Base-by-base conservation (phyloP, 1,284 basidiomycete species). In the Pholiota adiposa region DNA sequence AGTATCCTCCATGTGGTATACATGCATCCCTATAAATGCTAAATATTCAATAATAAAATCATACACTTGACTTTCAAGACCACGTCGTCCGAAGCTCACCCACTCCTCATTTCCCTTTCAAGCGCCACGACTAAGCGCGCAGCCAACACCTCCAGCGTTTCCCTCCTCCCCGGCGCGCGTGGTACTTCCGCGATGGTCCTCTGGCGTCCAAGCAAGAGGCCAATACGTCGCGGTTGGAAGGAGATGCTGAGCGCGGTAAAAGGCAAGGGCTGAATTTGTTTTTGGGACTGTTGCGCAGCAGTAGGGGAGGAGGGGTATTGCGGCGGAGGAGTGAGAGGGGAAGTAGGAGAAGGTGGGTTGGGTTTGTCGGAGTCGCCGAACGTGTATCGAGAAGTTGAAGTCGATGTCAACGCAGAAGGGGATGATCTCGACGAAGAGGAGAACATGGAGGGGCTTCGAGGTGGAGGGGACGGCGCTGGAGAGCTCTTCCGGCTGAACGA, bases 131-230 rank as follows among this genome's bases (percentile, higher is more conserved):
- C 69, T 43, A 73, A 52, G 34, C 21, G 51, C 46, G 44, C 49
- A 11, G 89, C 88, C 1, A 81, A 75, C 1, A 75, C 69, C 71
- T 91, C 89, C 8, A 91, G 73, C 60, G 74, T 77, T 70, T 91
- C 88, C 60, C 78, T 75, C 16, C 75, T 72, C 57, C 67, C 56
- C 19, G 38, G 21, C 18, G 52, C 63, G 21, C 86, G 69, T 27
- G 73, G 64, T 1, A 86, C 81, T 64, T 90, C 84, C 0, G 84
- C 79, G 46, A 91, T 80, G 8, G 86, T 87, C 53, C 82, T 72
- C 64, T 82, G 85, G 57, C 78, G 63, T 12, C 76, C 73, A 25
- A 85, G 70, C 21, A 87, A 71, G 18, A 92, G 73, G 2, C 84
- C 87, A 1, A 84, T 84, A 50, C 77, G 79, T 29, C 87, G 75